Evolutionary conservation across 805 yeast species (phyloP).

Genomic region (Lachancea dasiensis): DNA sequence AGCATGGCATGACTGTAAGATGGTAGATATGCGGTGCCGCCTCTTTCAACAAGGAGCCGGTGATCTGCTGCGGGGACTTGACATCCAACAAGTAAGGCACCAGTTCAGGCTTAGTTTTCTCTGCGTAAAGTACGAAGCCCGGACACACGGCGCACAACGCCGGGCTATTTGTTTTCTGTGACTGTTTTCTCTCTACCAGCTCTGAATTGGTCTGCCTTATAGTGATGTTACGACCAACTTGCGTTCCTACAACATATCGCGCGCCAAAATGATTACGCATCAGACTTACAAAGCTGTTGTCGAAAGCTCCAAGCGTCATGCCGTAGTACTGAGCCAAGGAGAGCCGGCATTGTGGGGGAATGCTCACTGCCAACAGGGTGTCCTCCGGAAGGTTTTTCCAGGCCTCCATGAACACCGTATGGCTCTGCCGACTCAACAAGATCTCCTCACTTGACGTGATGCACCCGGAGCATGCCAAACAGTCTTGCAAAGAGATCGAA

Average conservation of each 20-base stretch:
- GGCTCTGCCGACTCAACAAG: constrained; percentile 83
- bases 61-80: constrained; percentile 90
- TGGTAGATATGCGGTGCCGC: constrained; percentile 55
- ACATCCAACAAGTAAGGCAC: constrained; percentile 64
- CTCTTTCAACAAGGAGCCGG: constrained; percentile 70
- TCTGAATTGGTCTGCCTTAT: constrained; percentile 46
- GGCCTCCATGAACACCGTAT: constrained; percentile 65
- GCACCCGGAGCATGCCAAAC: constrained; percentile 95
- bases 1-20: constrained; percentile 90
- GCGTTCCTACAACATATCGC: constrained; percentile 73
- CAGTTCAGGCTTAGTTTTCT: constrained; percentile 87
- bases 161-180: constrained; percentile 34
- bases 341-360: constrained; percentile 82
- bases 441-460: constrained; percentile 97
- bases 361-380: constrained; percentile 60
- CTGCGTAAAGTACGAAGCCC: constrained; percentile 94
- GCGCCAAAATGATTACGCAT: constrained; percentile 57
- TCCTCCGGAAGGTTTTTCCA: constrained; percentile 34
- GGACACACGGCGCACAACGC: constrained; percentile 77
- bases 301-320: constrained; percentile 49
- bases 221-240: constrained; percentile 69
- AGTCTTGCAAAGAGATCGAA: constrained; percentile 83
- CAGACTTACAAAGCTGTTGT: constrained; percentile 52
- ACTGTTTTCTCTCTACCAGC: constrained; percentile 18
- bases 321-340: constrained; percentile 67